Percentiles rank a stretch among this genome's conserved stretches.
These are phyloP conservation scores for Aquilaria malaccensis DNA, from an alignment of 345 rosid genomes.

Conservation along the genomic window DNA sequence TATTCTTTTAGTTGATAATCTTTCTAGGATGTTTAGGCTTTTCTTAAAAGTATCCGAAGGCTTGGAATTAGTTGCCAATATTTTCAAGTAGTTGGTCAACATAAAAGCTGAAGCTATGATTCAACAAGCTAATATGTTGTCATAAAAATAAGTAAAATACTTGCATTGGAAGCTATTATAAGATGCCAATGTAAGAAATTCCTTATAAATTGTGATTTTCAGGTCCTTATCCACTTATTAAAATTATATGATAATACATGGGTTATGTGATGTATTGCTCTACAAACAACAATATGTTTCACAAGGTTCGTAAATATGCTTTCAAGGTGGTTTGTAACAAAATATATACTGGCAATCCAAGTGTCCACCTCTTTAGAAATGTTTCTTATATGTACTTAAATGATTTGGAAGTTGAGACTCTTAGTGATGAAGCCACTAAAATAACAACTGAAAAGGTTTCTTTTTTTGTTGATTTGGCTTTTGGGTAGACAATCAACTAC, in stretches of 20 bases:
- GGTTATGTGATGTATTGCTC: conserved; percentile 48
- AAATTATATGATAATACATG: conserved; percentile 65
- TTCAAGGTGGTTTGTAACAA: conserved; percentile 63
- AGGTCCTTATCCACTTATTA: conserved; percentile 60
- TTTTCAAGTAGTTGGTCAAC: conserved; percentile 92
- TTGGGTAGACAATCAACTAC: not conserved
- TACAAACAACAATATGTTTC: conserved; percentile 57
- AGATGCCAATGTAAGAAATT: conserved; percentile 5
- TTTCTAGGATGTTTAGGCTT: conserved; percentile 94
- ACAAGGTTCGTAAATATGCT: conserved; percentile 64
- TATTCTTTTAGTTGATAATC: conserved; percentile 59
- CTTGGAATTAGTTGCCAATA: conserved; percentile 68
- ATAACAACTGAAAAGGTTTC: conserved; percentile 59
- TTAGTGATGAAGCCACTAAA: conserved; percentile 62
- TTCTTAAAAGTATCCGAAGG: conserved; percentile 63
- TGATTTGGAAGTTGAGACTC: conserved; percentile 60
- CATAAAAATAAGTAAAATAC: conserved; percentile 65
- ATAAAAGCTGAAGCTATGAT: conserved; percentile 77
- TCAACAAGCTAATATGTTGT: conserved; percentile 89
- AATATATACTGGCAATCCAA: conserved; percentile 55
- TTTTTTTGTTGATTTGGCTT: not conserved
- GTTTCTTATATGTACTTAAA: conserved; percentile 57
- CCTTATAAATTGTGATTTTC: conserved; percentile 15
- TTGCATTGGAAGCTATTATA: not conserved
- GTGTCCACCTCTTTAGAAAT: conserved; percentile 57